phyloP scores from a whole-genome alignment of 2,329 filamentous ascomycete species.

The Aureobasidium sp. region DNA sequence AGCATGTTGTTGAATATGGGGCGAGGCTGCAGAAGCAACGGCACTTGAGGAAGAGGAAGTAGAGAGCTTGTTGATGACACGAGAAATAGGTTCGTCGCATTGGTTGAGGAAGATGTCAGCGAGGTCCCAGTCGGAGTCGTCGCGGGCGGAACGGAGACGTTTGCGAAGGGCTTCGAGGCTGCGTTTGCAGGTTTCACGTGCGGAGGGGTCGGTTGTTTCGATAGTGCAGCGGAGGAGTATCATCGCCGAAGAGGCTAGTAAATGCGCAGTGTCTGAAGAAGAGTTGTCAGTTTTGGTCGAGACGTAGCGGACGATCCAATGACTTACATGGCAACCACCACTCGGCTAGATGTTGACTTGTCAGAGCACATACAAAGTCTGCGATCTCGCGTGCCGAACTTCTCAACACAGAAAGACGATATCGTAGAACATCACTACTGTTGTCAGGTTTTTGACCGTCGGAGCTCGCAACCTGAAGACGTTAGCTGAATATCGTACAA shows the following conservation, averaged over 20 bases:
- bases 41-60: neutral
- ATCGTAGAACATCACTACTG: neutral
- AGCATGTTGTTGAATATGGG: neutral
- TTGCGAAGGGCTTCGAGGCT: neutral
- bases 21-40: neutral
- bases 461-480: neutral
- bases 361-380: conserved; percentile 11
- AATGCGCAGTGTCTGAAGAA: neutral
- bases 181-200: neutral
- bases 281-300: neutral
- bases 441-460: neutral
- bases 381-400: conserved; percentile 8
- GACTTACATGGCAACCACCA: conserved; percentile 9
- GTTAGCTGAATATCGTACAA: neutral
- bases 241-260: conserved; percentile 8
- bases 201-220: neutral
- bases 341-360: conserved; percentile 6
- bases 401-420: conserved; percentile 1
- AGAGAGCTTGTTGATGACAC: neutral
- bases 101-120: conserved; percentile 15
- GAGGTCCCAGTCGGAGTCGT: neutral
- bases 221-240: conserved; percentile 9
- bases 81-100: conserved; percentile 13
- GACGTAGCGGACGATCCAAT: too few relatives aligned
- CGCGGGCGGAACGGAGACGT: conserved; percentile 8